These are phyloP conservation scores for Zygoascus tannicola DNA, from an alignment of 805 yeast genomes.

Conservation along the genomic window DNA sequence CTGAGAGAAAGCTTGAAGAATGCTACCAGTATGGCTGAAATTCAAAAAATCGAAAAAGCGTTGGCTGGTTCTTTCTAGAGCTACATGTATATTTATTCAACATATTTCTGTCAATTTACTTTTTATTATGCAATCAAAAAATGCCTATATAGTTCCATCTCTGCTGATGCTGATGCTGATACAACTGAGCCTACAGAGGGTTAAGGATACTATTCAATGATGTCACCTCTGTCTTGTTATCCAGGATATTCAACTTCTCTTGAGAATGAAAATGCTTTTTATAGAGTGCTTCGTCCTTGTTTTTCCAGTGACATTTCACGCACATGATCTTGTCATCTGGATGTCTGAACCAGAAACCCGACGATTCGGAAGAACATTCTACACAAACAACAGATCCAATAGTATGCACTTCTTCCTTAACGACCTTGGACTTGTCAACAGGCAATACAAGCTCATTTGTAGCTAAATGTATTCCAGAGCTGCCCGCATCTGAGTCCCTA, in stretches of 20 bases:
- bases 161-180: not conserved
- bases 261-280: not conserved
- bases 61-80: constrained; percentile 25
- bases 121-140: not conserved
- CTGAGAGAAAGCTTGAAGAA: constrained; percentile 45
- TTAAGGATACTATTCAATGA: not conserved
- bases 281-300: not conserved
- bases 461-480: no score
- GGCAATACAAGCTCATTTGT: not conserved
- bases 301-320: not conserved
- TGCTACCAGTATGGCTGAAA: constrained; percentile 67
- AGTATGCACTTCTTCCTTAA: no score
- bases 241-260: not conserved
- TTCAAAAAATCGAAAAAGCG: constrained; percentile 55
- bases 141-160: not conserved
- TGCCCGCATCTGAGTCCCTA: not conserved
- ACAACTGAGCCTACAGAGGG: no score
- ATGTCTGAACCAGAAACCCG: no score
- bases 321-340: not conserved
- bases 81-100: no score
- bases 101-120: not conserved
- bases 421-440: not conserved
- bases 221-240: not conserved
- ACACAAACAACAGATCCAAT: no score
- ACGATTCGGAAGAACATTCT: no score